phyloP scores from a whole-genome alignment of 2,329 filamentous ascomycete species.

The Pseudohalonectria lignicola region DNA sequence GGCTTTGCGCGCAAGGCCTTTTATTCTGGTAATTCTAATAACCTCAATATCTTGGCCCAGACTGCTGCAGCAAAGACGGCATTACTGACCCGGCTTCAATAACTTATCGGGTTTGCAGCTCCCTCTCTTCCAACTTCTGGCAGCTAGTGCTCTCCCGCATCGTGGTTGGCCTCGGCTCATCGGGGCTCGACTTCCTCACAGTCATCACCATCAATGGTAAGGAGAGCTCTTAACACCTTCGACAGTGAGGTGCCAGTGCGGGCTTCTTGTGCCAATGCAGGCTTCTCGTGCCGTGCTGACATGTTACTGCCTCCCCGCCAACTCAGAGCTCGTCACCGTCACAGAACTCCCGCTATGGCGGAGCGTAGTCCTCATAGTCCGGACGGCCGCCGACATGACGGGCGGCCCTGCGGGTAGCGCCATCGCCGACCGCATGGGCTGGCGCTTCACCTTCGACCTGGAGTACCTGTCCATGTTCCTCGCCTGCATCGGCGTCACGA shows the following conservation, averaged over 20 bases:
- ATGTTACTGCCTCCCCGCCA: no score
- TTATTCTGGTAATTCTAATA: not conserved
- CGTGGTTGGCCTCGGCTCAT: not conserved
- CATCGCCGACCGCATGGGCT: not conserved
- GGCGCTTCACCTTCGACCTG: not conserved
- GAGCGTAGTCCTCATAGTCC: not conserved
- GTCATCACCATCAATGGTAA: not conserved
- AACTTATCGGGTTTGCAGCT: no score
- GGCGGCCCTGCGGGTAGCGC: not conserved
- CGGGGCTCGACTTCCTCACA: not conserved
- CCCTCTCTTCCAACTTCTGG: not conserved
- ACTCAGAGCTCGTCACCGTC: not conserved
- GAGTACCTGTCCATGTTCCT: not conserved
- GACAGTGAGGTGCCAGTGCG: not conserved
- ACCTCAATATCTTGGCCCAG: no score
- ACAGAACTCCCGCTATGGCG: not conserved
- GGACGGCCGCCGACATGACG: not conserved
- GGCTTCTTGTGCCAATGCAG: not conserved
- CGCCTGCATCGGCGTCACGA: not conserved
- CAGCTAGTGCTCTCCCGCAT: not conserved
- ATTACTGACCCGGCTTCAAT: no score
- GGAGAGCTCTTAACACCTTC: not conserved
- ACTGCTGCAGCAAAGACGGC: no score
- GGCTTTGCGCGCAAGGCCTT: not conserved
- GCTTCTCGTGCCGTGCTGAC: no score